A percentile compares a stretch with the other conserved stretches of the same genome.
phyloP scores from a whole-genome alignment of 805 yeast species.

The Starmerella potacharoeniae region DNA sequence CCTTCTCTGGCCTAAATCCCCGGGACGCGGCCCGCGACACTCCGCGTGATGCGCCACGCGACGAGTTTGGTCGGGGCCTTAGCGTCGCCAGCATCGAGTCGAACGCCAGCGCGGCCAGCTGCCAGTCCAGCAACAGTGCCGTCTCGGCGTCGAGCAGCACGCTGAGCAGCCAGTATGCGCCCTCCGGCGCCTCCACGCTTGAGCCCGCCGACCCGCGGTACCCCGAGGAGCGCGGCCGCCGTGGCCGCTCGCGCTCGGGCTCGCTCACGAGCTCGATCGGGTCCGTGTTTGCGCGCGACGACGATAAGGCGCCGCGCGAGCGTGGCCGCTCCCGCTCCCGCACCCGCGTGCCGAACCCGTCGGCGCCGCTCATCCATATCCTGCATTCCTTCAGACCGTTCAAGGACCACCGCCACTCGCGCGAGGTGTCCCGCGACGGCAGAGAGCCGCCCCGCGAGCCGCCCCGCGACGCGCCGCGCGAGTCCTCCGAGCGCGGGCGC shows the following conservation, averaged over 20 bases:
- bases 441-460: neutral
- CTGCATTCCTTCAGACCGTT: conserved; percentile 7
- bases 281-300: neutral
- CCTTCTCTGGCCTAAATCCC: neutral
- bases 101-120: neutral
- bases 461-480: neutral
- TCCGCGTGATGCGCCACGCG: neutral
- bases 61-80: conserved; percentile 5
- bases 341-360: neutral
- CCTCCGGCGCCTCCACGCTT: neutral
- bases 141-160: neutral
- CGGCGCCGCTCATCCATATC: conserved; percentile 4
- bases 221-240: neutral
- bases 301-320: neutral
- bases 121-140: neutral
- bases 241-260: conserved; percentile 1
- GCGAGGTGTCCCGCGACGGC: neutral
- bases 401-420: neutral
- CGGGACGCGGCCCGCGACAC: neutral
- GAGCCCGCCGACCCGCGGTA: neutral
- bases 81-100: conserved; percentile 7
- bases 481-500: neutral
- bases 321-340: conserved; percentile 7
- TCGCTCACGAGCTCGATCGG: neutral
- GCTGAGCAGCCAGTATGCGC: neutral